Conservation (phyloP, 768 basidiomycete genomes). For the Botryobasidium botryosum region DNA sequence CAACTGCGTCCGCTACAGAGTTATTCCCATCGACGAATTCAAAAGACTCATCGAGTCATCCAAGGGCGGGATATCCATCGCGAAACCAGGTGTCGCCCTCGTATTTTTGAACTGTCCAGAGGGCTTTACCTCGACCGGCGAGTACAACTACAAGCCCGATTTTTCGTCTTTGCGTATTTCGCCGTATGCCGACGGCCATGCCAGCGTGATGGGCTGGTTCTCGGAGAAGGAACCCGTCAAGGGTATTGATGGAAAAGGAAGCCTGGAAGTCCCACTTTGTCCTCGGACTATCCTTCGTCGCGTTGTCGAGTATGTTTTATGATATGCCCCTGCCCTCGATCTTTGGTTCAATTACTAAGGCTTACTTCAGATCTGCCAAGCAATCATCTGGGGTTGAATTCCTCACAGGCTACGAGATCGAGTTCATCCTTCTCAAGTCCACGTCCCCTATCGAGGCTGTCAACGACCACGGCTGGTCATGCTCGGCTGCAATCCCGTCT, state of each 20-base stretch:
- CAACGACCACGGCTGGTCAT: conserved; percentile 30
- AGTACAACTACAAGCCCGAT: conserved; percentile 44
- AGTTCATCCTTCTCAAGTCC: conserved; percentile 47
- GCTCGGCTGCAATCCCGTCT: conserved; percentile 22
- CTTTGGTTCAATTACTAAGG: background rate
- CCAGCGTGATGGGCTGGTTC: conserved; percentile 50
- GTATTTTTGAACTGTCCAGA: conserved; percentile 30
- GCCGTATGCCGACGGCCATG: conserved; percentile 43
- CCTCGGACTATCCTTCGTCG: conserved; percentile 38
- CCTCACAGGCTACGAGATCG: conserved; percentile 50
- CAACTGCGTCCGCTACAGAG: conserved; percentile 42
- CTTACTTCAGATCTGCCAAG: conserved; percentile 21
- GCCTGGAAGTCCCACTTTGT: conserved; percentile 29
- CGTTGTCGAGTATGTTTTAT: conserved; percentile 34
- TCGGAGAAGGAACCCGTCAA: conserved; percentile 32
- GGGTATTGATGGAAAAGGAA: no score
- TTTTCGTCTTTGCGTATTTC: conserved; percentile 33
- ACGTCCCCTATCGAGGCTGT: conserved; percentile 30
- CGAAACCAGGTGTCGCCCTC: conserved; percentile 33
- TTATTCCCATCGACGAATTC: conserved; percentile 41
- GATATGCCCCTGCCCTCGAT: no score
- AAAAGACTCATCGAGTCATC: conserved; percentile 31
- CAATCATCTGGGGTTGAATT: conserved; percentile 28
- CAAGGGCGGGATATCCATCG: conserved; percentile 38
- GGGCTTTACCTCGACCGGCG: conserved; percentile 38